Evolutionary conservation across 2,329 filamentous ascomycete genomes (phyloP).

Genomic region (Purpureocillium lavendulum): DNA sequence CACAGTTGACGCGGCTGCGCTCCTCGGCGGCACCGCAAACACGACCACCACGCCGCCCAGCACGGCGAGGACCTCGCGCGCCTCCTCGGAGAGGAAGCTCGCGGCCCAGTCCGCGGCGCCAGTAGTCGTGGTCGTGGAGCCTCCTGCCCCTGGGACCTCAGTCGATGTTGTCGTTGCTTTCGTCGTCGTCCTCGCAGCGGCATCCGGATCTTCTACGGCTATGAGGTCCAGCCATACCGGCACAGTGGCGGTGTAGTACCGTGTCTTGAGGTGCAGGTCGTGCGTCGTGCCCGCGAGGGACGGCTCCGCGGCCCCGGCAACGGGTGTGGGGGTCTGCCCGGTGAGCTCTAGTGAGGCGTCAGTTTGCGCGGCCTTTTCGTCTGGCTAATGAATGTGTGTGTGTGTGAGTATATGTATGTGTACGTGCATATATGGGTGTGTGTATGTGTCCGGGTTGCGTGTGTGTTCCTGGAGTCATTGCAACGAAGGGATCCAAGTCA

Average conservation of each 20-base stretch:
- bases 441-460: too few species aligned
- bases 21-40: slow-evolving; percentile 15
- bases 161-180: too few species aligned
- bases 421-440: too few species aligned
- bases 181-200: too few species aligned
- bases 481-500: too few species aligned
- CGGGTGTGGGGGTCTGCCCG: slow-evolving; percentile 29
- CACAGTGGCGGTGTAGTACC: slow-evolving; percentile 52
- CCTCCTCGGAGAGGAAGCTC: slow-evolving; percentile 52
- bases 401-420: too few species aligned
- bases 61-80: slow-evolving; percentile 51
- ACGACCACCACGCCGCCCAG: slow-evolving; percentile 49
- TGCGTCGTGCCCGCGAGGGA: slow-evolving; percentile 54
- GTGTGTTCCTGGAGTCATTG: too few species aligned
- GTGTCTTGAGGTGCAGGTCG: slow-evolving; percentile 42
- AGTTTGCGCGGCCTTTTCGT: too few species aligned
- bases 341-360: slow-evolving; percentile 39
- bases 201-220: too few species aligned
- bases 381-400: too few species aligned
- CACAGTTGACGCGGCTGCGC: slow-evolving; percentile 3
- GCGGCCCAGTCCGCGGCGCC: slow-evolving; percentile 39
- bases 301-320: slow-evolving; percentile 23
- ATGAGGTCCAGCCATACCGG: slow-evolving; percentile 63
- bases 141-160: too few species aligned
- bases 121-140: slow-evolving; percentile 21